Evolutionary conservation across 169 alveolate species (phyloP), one percentile per base, ranked within the genome.

Genomic region (Nephromyces sp.): DNA sequence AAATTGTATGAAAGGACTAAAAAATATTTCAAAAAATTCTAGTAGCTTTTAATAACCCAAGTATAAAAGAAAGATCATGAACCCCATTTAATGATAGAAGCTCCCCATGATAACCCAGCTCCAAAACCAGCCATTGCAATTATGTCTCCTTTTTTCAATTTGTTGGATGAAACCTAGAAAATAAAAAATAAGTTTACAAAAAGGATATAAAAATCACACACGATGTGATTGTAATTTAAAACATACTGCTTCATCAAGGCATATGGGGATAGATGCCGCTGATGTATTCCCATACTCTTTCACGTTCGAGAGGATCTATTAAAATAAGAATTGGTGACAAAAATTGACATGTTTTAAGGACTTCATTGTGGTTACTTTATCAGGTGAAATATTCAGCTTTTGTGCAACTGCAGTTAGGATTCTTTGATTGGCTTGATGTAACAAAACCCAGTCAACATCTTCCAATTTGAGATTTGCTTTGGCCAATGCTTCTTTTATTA

Each of bases 41-140:
- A n/a, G n/a, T n/a, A n/a, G n/a, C n/a, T n/a, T n/a, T n/a, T n/a
- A n/a, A n/a, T n/a, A n/a, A n/a, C n/a, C n/a, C n/a, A n/a, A n/a
- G n/a, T n/a, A n/a, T n/a, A n/a, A n/a, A n/a, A n/a, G n/a, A n/a
- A n/a, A n/a, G n/a, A n/a, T n/a, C n/a, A n/a, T n/a, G n/a, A 62
- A 43, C 82, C 81, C 68, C 78, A 83, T 28, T 81, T 77, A 61
- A 83, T 68, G 31, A 79, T 79, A 30, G 83, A 75, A 24, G 84
- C 80, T 29, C 85, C 84, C 79, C 83, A 78, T 28, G 88, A 75
- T 70, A 83, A 78, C 52, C 88, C 88, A 24, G 88, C 88, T 43
- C 88, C 88, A 53, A 83, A 83, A 21, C 88, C 88, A 6, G 86
- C 82, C 82, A 78, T 83, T 25, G 82, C 82, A 29, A 83, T 78